These are phyloP conservation scores for Elasticomyces elasticus DNA, from an alignment of 495 filamentous ascomycete genomes.

Conservation along the genomic window DNA sequence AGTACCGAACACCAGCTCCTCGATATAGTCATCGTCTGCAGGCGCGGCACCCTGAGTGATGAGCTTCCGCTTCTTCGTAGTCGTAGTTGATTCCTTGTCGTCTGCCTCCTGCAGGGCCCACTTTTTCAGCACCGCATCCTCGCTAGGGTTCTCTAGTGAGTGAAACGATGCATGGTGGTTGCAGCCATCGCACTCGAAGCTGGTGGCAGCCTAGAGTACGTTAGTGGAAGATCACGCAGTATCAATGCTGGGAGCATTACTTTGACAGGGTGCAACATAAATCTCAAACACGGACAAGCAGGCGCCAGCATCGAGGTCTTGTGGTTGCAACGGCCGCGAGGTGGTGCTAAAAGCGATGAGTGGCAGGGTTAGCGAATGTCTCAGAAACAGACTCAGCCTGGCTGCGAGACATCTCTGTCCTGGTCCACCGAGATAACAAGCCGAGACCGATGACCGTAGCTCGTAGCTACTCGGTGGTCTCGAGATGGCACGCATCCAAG, in stretches of 20 bases:
- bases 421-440: too few relatives aligned
- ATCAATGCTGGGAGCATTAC: slow-evolving; percentile 20
- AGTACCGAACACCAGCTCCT: not conserved
- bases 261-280: slow-evolving; percentile 50
- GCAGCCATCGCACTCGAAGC: slow-evolving; percentile 48
- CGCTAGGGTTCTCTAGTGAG: slow-evolving; percentile 39
- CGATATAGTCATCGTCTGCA: not conserved
- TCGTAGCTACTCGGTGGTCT: too few relatives aligned
- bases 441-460: too few relatives aligned
- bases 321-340: slow-evolving; percentile 37
- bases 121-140: slow-evolving; percentile 37
- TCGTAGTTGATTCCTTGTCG: not conserved
- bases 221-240: not conserved
- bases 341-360: too few relatives aligned
- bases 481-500: too few relatives aligned
- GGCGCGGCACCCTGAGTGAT: slow-evolving; percentile 5
- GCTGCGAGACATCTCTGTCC: too few relatives aligned
- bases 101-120: slow-evolving; percentile 32
- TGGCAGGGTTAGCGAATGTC: too few relatives aligned
- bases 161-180: slow-evolving; percentile 47
- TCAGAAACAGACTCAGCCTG: too few relatives aligned
- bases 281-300: slow-evolving; percentile 43
- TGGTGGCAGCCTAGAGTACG: slow-evolving; percentile 29
- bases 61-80: slow-evolving; percentile 15
- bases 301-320: slow-evolving; percentile 36